These are phyloP conservation scores for Scheffersomyces stipitis DNA, from an alignment of 805 yeast genomes.

Conservation along the genomic window DNA sequence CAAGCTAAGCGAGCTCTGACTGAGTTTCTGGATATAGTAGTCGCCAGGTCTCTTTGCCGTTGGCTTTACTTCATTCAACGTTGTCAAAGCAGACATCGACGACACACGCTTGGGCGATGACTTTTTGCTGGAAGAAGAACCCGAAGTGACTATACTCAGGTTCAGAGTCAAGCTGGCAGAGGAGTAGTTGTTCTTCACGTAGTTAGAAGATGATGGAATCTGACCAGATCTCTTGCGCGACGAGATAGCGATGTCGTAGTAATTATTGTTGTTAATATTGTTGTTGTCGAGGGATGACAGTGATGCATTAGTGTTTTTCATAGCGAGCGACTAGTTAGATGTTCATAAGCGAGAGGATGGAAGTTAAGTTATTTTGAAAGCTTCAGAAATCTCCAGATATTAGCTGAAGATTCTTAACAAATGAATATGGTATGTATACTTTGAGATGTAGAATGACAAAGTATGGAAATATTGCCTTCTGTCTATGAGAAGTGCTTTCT, in stretches of 20 bases:
- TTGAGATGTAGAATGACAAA: too few species aligned
- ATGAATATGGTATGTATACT: too few species aligned
- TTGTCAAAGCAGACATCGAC: conserved; percentile 23
- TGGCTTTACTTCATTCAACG: conserved; percentile 11
- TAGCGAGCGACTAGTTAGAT: too few species aligned
- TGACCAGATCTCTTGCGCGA: conserved; percentile 1
- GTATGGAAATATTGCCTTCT: too few species aligned
- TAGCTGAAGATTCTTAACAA: too few species aligned
- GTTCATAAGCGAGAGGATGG: too few species aligned
- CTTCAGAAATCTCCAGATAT: too few species aligned
- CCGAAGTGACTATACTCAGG: background rate
- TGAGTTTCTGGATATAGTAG: conserved; percentile 34
- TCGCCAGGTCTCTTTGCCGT: conserved; percentile 38
- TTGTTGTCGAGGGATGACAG: conserved; percentile 20
- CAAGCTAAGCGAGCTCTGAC: conserved; percentile 19
- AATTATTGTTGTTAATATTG: too few species aligned
- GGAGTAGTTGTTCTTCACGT: conserved; percentile 1
- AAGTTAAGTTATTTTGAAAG: too few species aligned
- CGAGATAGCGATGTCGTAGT: conserved; percentile 23
- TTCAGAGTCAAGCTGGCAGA: background rate
- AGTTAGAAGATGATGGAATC: background rate
- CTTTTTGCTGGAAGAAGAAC: conserved; percentile 15
- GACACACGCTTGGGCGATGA: conserved; percentile 27
- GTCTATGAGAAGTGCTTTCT: too few species aligned
- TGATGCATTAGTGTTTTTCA: too few species aligned